phyloP scores from a whole-genome alignment of 805 yeast species.

The Tetrapisispora taiwanensis region DNA sequence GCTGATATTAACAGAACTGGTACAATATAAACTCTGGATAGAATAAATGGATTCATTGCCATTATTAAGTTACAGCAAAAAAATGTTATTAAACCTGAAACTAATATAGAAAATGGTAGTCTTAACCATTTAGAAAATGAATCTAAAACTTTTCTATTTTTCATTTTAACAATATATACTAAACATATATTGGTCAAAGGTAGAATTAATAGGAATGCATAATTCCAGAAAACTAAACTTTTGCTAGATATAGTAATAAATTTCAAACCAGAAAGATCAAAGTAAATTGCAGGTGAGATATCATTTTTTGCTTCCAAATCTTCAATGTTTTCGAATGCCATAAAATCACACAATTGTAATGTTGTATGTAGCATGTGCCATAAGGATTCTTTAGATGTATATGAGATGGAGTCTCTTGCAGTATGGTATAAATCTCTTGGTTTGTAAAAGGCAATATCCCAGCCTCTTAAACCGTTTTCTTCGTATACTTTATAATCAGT shows the following conservation, averaged over 20 bases:
- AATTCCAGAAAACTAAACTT: conserved; percentile 40
- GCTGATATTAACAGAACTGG: conserved; percentile 43
- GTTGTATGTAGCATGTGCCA: conserved; percentile 79
- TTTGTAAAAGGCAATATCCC: conserved; percentile 81
- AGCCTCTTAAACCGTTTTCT: conserved; percentile 63
- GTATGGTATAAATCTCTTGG: conserved; percentile 85
- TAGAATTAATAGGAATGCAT: conserved; percentile 39
- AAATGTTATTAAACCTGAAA: conserved; percentile 34
- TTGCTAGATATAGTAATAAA: conserved; percentile 47
- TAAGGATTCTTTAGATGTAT: conserved; percentile 55
- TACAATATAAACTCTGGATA: conserved; percentile 40
- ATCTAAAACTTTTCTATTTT: neutral
- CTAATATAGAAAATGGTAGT: conserved; percentile 46
- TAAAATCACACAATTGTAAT: conserved; percentile 43
- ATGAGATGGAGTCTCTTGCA: conserved; percentile 52
- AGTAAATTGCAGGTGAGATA: conserved; percentile 43
- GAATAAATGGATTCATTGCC: conserved; percentile 37
- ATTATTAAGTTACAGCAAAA: conserved; percentile 34
- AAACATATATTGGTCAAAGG: conserved; percentile 36
- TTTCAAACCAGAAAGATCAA: conserved; percentile 51
- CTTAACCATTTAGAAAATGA: conserved; percentile 33
- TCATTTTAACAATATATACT: neutral
- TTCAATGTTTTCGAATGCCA: conserved; percentile 30
- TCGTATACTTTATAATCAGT: conserved; percentile 75
- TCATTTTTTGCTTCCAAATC: conserved; percentile 22